Percentiles rank a stretch among this genome's conserved stretches.
Conservation (phyloP, 495 filamentous ascomycete species). For the Penicillium psychrofluorescens region DNA sequence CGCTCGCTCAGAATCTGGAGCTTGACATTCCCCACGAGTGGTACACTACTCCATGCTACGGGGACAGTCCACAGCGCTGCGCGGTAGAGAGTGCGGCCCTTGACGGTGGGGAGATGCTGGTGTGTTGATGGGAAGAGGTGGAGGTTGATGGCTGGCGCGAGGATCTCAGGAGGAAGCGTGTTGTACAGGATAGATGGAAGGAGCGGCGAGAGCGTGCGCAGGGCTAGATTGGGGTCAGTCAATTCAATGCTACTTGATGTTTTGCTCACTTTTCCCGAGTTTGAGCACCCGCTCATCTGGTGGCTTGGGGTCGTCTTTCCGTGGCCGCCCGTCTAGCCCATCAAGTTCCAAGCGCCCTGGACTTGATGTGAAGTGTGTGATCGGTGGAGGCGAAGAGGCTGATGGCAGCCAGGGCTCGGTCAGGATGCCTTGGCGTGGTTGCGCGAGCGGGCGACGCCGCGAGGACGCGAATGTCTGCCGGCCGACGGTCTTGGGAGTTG, state of each 20-base stretch:
- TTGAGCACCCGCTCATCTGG: slow-evolving; percentile 79
- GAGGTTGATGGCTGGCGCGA: slow-evolving; percentile 83
- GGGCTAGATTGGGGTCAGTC: slow-evolving; percentile 33
- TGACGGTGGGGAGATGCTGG: slow-evolving; percentile 86
- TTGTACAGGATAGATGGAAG: slow-evolving; percentile 82
- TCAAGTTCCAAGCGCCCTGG: slow-evolving; percentile 7
- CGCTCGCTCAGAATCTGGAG: slow-evolving; percentile 82
- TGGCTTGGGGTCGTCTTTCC: slow-evolving; percentile 31
- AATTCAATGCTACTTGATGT: not conserved
- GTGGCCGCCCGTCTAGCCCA: slow-evolving; percentile 6
- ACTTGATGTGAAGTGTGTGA: slow-evolving; percentile 19
- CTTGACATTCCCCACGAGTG: slow-evolving; percentile 79
- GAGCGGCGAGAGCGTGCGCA: slow-evolving; percentile 76
- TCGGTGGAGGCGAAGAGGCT: slow-evolving; percentile 9
- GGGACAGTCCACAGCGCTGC: slow-evolving; percentile 94
- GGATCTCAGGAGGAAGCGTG: slow-evolving; percentile 72
- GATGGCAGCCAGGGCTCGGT: slow-evolving; percentile 22
- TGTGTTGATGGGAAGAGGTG: slow-evolving; percentile 96
- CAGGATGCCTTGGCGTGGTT: slow-evolving; percentile 24
- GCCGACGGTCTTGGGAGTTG: slow-evolving; percentile 1
- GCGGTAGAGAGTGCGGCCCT: slow-evolving; percentile 81
- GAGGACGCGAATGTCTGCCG: slow-evolving; percentile 21
- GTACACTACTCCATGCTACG: slow-evolving; percentile 88
- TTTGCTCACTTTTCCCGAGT: slow-evolving; percentile 73
- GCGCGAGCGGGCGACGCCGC: slow-evolving; percentile 18